phyloP scores from a whole-genome alignment of 2,329 filamentous ascomycete species.

The Pseudophaeomoniella oleicola region DNA sequence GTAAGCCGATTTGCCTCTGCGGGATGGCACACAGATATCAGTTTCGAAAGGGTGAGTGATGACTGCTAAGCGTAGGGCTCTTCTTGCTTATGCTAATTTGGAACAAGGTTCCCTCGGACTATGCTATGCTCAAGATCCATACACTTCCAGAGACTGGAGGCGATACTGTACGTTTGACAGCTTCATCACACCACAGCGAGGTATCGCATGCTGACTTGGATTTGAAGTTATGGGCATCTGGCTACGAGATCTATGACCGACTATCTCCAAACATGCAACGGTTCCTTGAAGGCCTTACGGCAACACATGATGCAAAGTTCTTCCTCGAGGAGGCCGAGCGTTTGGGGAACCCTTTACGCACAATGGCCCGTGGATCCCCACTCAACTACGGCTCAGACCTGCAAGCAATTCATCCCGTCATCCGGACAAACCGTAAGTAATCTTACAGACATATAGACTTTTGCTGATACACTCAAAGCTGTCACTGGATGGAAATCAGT shows the following conservation, averaged over 20 bases:
- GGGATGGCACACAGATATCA: conserved; percentile 40
- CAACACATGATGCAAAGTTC: conserved; percentile 33
- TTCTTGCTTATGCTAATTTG: too few species aligned
- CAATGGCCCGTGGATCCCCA: conserved; percentile 33
- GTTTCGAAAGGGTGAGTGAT: conserved; percentile 28
- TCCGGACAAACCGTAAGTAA: conserved; percentile 34
- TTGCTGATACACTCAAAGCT: conserved; percentile 3
- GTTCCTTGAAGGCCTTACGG: conserved; percentile 35
- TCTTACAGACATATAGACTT: conserved; percentile 15
- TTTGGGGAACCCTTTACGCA: conserved; percentile 28
- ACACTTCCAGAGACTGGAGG: conserved; percentile 32
- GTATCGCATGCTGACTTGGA: not conserved
- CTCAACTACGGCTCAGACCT: conserved; percentile 35
- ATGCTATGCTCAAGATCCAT: conserved; percentile 37
- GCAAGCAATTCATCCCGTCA: conserved; percentile 31
- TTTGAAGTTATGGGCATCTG: conserved; percentile 31
- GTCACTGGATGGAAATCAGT: conserved; percentile 14
- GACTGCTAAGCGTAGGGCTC: too few species aligned
- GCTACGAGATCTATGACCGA: conserved; percentile 40
- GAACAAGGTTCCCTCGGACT: conserved; percentile 34
- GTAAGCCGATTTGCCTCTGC: conserved; percentile 3
- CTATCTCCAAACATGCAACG: conserved; percentile 33
- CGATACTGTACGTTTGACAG: conserved; percentile 20
- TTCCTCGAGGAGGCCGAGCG: conserved; percentile 36
- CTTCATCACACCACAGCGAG: not conserved